A percentile compares a stretch with the other conserved stretches of the same genome.
These are phyloP conservation scores for Cercospora sp. DNA, from an alignment of 2,329 filamentous ascomycete species.

Conservation along the genomic window DNA sequence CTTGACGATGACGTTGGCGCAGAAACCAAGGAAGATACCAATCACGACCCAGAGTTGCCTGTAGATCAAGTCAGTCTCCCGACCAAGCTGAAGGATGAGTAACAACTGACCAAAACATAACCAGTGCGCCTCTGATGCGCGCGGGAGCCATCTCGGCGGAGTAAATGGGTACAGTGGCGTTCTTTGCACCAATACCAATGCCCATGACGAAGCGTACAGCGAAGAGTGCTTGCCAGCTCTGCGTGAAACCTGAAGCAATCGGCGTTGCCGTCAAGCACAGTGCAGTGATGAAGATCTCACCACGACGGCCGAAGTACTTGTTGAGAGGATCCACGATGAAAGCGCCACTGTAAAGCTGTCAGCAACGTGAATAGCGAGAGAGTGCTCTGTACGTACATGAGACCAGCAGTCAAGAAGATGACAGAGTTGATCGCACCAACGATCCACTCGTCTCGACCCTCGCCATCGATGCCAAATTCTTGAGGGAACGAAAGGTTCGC, in stretches of 20 bases:
- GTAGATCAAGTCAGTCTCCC: conserved; percentile 55
- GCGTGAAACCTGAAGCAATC: conserved; percentile 63
- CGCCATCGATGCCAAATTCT: conserved; percentile 36
- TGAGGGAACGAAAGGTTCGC: conserved; percentile 31
- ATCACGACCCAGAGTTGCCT: conserved; percentile 67
- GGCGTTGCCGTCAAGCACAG: conserved; percentile 62
- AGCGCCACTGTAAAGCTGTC: conserved; percentile 29
- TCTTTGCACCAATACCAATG: conserved; percentile 50
- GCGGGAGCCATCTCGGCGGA: conserved; percentile 49
- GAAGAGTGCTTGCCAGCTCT: conserved; percentile 60
- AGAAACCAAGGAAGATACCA: conserved; percentile 64
- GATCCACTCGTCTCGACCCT: conserved; percentile 29
- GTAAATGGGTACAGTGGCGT: conserved; percentile 50
- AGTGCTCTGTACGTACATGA: conserved; percentile 29
- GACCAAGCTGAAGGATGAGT: neutral
- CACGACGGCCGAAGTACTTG: conserved; percentile 40
- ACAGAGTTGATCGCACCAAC: conserved; percentile 54
- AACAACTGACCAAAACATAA: conserved; percentile 67
- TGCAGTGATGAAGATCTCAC: conserved; percentile 42
- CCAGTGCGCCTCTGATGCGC: conserved; percentile 62
- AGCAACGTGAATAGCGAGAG: neutral
- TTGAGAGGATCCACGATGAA: conserved; percentile 58
- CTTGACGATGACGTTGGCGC: conserved; percentile 64
- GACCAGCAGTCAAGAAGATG: conserved; percentile 50
- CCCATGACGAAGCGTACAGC: conserved; percentile 71